phyloP scores from a whole-genome alignment of 352 stramenopile genomes.

The Pythium monospermum region DNA sequence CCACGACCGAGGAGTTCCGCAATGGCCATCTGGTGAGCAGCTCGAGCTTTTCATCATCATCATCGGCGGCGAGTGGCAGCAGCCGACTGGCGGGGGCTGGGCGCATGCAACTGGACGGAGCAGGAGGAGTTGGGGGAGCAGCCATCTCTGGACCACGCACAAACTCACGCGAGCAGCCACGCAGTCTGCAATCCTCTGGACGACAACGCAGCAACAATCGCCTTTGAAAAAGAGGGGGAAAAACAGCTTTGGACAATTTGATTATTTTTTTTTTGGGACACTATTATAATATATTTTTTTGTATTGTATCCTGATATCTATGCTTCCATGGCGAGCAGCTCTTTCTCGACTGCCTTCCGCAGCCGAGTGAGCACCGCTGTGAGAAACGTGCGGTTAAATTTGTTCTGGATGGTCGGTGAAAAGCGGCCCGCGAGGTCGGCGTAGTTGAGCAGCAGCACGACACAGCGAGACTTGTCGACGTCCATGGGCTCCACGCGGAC shows the following conservation, averaged over 20 bases:
- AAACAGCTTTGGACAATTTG: too few relatives aligned
- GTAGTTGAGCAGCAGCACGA: slow-evolving; percentile 20
- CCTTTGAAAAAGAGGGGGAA: too few relatives aligned
- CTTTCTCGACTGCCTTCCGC: slow-evolving; percentile 21
- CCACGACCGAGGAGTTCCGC: slow-evolving; percentile 63
- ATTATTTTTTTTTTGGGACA: background rate
- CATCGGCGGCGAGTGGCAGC: slow-evolving; percentile 25
- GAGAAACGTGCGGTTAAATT: slow-evolving; percentile 21
- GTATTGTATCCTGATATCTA: too few relatives aligned
- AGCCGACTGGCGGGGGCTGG: slow-evolving; percentile 48
- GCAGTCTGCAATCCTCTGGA: background rate
- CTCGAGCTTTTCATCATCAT: background rate
- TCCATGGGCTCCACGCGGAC: background rate
- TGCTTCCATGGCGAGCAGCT: background rate
- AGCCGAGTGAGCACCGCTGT: slow-evolving; percentile 15
- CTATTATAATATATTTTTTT: too few relatives aligned
- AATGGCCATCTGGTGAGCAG: slow-evolving; percentile 52
- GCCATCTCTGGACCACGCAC: too few relatives aligned
- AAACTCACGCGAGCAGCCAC: background rate
- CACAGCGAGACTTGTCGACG: slow-evolving; percentile 2
- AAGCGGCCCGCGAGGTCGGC: slow-evolving; percentile 14
- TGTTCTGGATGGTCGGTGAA: slow-evolving; percentile 14
- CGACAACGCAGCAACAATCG: slow-evolving; percentile 6
- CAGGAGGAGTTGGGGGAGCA: background rate
- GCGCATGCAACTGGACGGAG: slow-evolving; percentile 55